Evolutionary conservation across 177 flowering plant species (phyloP), one percentile per base, ranked within the genome.

Genomic region (Vitis hybrid): DNA sequence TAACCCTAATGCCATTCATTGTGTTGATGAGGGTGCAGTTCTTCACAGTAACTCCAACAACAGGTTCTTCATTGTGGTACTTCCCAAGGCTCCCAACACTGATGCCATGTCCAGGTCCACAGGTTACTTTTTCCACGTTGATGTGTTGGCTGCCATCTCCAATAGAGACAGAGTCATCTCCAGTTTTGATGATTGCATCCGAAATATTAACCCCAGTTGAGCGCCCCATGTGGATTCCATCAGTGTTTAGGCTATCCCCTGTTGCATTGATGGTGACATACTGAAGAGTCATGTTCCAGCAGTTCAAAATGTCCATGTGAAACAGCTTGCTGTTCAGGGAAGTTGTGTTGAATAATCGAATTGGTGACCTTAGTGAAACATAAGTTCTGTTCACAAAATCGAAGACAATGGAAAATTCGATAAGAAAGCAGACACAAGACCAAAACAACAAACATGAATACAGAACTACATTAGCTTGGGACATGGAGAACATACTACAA

Each of bases 91-190:
- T 90, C 7, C 92, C 95, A 21, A 90, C 67, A 51, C 85, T 82
- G 32, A 90, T 80, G 17, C 92, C 92, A 56, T 90, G 92, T 3
- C 95, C 95, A 0, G 94, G 94, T n/a, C 97, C 97, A 67, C 92
- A 88, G 0, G 48, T 64, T 1, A 88, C 84, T 1, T 66, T 70
- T 5, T 71, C 50, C 3, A 90, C 60, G 51, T 40, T 48, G 1
- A 86, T 40, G 15, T 83, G 46, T 30, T 64, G 52, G 62, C 70
- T 70, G 4, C 87, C 91, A 10, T 83, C 88, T 4, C 94, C 90
- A 0, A 90, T 49, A 18, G 18, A 18, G 18, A 18, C 18, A 18
- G 18, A 18, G 18, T 18, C 18, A 18, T 18, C 18, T 18, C 18
- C 18, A 18, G 18, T 18, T 18, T 18, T 18, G 18, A 18, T 18